Base-by-base conservation (phyloP, 306 rosid species). In the Cucumis melo region DNA sequence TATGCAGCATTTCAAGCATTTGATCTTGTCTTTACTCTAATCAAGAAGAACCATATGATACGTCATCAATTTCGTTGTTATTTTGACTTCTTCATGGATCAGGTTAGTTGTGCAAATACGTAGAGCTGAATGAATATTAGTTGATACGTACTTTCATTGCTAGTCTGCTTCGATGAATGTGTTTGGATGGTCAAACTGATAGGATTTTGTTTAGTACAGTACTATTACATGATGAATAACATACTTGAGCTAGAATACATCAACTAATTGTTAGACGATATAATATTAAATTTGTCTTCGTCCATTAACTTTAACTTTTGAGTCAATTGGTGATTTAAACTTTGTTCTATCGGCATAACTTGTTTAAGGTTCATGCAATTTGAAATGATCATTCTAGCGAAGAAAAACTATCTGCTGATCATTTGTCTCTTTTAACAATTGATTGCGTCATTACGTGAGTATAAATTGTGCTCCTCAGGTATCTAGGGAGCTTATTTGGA, bases 81-180 rank as follows among this genome's bases (percentile, higher is more conserved):
- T 80, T 90, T 92, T 61, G 96, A 82, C 79, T 92, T 95, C 87
- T 87, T 92, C 85, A 85, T 92, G 96, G 99, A 95, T 81, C 99
- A 95, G 97, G 99, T 80, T 84, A 86, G 91, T 84, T 71, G n/a
- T 19, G 77, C 34, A 20, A 70, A 53, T 72, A 17, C 4, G 75
- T 1, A 5, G 15, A 23, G 27, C 76, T 72, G 17, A 24, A 27
- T 72, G 60, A 48, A 72, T 72, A 72, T 50, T 53, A 15, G 32
- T 53, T 73, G 19, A 51, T 27, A 19, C 41, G 17, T 71, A 42
- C 55, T 73, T 51, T 51, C 7, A 14, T 21, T 50, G 44, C 24
- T 34, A 6, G 16, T 60, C 66, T 64, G 71, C 62, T 73, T 3
- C 62, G 8, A 9, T 51, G 57, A 51, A 73, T 51, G 42, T 73